Evolutionary conservation across 2,329 filamentous ascomycete genomes (phyloP).

Genomic region (Nemania serpens): DNA sequence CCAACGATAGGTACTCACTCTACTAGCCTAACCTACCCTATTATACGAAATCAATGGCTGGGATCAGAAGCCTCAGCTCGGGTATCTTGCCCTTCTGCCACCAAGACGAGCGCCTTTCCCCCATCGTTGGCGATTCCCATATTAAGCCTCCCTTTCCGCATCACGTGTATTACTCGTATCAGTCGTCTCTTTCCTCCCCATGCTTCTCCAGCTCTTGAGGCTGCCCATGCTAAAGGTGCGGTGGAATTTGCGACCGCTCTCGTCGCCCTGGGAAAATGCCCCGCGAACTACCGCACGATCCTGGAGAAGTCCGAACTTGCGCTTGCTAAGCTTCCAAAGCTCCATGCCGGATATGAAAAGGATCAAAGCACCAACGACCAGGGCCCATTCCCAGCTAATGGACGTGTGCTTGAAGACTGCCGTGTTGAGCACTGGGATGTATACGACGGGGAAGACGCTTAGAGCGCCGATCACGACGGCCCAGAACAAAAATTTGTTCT

Average conservation of each 20-base stretch:
- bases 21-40: no score
- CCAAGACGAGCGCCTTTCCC: background rate
- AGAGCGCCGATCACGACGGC: conserved; percentile 63
- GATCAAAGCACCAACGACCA: conserved; percentile 66
- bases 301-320: conserved; percentile 57
- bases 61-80: background rate
- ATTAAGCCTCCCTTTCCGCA: background rate
- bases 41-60: background rate
- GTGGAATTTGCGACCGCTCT: conserved; percentile 49
- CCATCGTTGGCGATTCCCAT: background rate
- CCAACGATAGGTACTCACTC: background rate
- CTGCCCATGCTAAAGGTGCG: conserved; percentile 58
- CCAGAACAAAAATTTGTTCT: conserved; percentile 73
- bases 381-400: conserved; percentile 77
- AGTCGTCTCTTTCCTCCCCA: conserved; percentile 39
- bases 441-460: conserved; percentile 70
- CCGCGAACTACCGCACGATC: conserved; percentile 56
- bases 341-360: conserved; percentile 72
- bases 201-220: conserved; percentile 49
- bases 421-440: conserved; percentile 72
- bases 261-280: conserved; percentile 57
- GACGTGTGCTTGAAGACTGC: conserved; percentile 73
- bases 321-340: conserved; percentile 72
- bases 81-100: background rate
- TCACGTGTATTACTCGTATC: conserved; percentile 18